Evolutionary conservation across 495 filamentous ascomycete genomes (phyloP).

Genomic region (Bombardia bombarda): DNA sequence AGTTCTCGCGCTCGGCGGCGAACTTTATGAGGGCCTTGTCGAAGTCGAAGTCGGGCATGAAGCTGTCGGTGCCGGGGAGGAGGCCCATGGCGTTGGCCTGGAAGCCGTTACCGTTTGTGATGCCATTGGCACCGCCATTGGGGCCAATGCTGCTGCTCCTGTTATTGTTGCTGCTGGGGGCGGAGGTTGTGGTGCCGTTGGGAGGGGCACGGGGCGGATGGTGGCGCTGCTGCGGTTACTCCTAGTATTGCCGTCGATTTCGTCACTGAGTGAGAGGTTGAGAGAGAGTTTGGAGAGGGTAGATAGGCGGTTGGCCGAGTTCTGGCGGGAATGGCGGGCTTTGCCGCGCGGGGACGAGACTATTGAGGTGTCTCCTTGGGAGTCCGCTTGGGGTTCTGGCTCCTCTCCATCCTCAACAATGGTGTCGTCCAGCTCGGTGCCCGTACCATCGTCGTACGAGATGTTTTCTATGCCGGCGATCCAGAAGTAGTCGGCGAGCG

Average conservation of each 20-base stretch:
- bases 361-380: slow-evolving; percentile 30
- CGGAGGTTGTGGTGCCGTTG: slow-evolving; percentile 5
- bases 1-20: slow-evolving; percentile 85
- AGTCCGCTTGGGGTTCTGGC: slow-evolving; percentile 17
- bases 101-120: slow-evolving; percentile 1
- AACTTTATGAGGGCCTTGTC: slow-evolving; percentile 89
- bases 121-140: slow-evolving; percentile 11
- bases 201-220: slow-evolving; percentile 50
- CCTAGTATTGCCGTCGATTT: slow-evolving; percentile 50
- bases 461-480: slow-evolving; percentile 84
- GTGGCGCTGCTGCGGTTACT: slow-evolving; percentile 90
- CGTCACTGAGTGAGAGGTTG: slow-evolving; percentile 31
- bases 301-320: slow-evolving; percentile 58
- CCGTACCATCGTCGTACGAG: slow-evolving; percentile 44
- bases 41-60: slow-evolving; percentile 65
- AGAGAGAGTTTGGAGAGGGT: slow-evolving; percentile 56
- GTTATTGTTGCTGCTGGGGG: slow-evolving; percentile 4
- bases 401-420: slow-evolving; percentile 66
- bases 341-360: slow-evolving; percentile 38
- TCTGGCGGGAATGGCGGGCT: slow-evolving; percentile 54
- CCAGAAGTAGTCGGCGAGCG: slow-evolving; percentile 98
- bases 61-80: slow-evolving; percentile 17
- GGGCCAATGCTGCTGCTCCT: slow-evolving; percentile 12
- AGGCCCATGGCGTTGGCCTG: slow-evolving; percentile 6
- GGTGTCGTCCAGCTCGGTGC: slow-evolving; percentile 53